phyloP scores from a whole-genome alignment of 768 basidiomycete genomes.

The Trametes maxima region DNA sequence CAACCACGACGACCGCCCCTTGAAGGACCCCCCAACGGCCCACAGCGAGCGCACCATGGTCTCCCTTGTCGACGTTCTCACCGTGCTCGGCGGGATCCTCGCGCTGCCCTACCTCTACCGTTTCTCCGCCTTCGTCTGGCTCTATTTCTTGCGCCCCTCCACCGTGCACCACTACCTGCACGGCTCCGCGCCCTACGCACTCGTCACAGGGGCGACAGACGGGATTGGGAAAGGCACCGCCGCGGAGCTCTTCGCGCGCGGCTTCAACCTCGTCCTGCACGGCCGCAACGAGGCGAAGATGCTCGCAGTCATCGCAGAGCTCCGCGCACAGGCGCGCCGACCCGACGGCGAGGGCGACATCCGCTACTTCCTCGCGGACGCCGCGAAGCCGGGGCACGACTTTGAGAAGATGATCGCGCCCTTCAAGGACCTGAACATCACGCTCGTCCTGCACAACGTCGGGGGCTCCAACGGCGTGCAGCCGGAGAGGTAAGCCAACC shows the following conservation, averaged over 20 bases:
- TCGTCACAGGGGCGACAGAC: conserved; percentile 34
- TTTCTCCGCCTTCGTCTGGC: conserved; percentile 25
- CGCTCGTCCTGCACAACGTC: conserved; percentile 34
- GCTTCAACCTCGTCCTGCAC: conserved; percentile 35
- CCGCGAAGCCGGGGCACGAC: conserved; percentile 20
- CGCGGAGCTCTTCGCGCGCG: conserved; percentile 29
- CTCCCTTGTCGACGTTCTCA: conserved; percentile 14
- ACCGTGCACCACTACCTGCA: conserved; percentile 27
- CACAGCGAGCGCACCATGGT: not conserved
- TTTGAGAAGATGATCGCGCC: conserved; percentile 24
- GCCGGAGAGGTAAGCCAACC: conserved; percentile 20
- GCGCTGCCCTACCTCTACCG: conserved; percentile 22
- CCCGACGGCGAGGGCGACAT: conserved; percentile 18
- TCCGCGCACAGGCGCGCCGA: conserved; percentile 12
- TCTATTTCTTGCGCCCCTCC: conserved; percentile 27
- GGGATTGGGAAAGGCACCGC: conserved; percentile 33
- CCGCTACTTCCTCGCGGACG: conserved; percentile 32
- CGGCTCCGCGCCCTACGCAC: conserved; percentile 27
- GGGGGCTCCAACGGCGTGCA: conserved; percentile 15
- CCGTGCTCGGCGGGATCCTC: conserved; percentile 22
- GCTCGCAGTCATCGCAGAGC: conserved; percentile 26
- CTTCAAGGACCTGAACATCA: conserved; percentile 31
- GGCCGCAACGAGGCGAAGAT: conserved; percentile 32
- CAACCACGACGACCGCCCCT: not conserved
- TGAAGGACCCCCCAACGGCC: not conserved